Evolutionary conservation across 345 rosid species (phyloP).

Genomic region (Camelina neglecta): DNA sequence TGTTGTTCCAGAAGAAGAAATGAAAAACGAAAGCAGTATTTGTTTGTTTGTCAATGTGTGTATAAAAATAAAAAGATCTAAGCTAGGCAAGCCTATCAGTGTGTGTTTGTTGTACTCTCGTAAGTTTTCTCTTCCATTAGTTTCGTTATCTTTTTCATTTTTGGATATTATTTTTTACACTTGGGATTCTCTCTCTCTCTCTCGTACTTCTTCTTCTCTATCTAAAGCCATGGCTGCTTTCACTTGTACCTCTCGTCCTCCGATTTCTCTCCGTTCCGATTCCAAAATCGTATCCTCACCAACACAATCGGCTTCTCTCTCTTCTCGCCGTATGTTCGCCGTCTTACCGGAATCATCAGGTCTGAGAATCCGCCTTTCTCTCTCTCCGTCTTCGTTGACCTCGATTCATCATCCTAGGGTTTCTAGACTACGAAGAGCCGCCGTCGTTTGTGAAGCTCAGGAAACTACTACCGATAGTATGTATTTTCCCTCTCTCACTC

Average conservation of each 20-base stretch:
- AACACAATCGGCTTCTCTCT: constrained; percentile 35
- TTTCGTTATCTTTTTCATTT: constrained; percentile 35
- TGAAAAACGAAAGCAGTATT: no score
- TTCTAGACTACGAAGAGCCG: constrained; percentile 43
- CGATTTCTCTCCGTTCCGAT: constrained; percentile 44
- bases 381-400: constrained; percentile 37
- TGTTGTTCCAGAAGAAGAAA: no score
- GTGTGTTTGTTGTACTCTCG: background rate
- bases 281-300: constrained; percentile 21
- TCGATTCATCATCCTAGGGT: constrained; percentile 47
- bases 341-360: constrained; percentile 54
- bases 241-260: constrained; percentile 44
- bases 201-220: constrained; percentile 23
- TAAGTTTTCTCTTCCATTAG: constrained; percentile 36
- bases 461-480: constrained; percentile 50
- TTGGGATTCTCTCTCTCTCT: constrained; percentile 32
- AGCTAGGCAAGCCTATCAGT: no score
- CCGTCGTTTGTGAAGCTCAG: constrained; percentile 63
- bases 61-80: background rate
- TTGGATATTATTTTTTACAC: constrained; percentile 39
- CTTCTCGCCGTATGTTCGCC: constrained; percentile 31
- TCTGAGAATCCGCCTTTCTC: constrained; percentile 52
- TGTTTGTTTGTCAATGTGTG: no score
- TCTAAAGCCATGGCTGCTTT: constrained; percentile 48
- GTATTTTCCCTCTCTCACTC: background rate